Evolutionary conservation across 805 yeast species (phyloP), one percentile per base, ranked within the genome.

Genomic region (Metschnikowia amazonensis): DNA sequence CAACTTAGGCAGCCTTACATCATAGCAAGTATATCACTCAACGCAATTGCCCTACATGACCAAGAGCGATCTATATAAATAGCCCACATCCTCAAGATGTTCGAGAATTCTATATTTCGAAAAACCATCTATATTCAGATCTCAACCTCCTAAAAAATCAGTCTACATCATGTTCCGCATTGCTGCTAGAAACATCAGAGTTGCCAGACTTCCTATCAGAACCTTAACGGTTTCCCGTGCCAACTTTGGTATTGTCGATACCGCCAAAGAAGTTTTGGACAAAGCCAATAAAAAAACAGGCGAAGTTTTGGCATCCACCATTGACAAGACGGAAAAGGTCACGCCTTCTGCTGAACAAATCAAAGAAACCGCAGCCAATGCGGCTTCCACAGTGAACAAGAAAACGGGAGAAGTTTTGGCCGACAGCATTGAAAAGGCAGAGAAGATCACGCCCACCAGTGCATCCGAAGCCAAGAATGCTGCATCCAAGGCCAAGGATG

Each of bases 281-380:
- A 65, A 60, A 45, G 64, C 59, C 31, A 62, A 63, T 52, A 62
- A 63, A 46, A 70, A 67, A 54, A 66, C 69, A n/a, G 76, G 75
- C 7, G 62, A 70, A 48, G 64, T 62, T 7, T 60, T 67, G 14
- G 75, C 75, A n/a, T 62, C 60, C 17, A 70, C 73, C 1, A 57
- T 71, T 46, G 72, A 70, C 30, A 64, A 60, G 34, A 70, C 72
- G 17, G 72, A 60, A 39, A 36, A 52, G 14, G 52, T 41, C 27
- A 47, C 58, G 13, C 60, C 60, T 1, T 45, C 52, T 59, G 47
- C 49, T 5, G 59, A 52, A 3, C 49, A 47, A 24, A 52, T 56
- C 3, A 44, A 46, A 36, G 57, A 65, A 7, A 66, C 67, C 2
- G 53, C 55, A 9, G 27, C 47, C 10, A 47, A 47, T 20, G 63